Evolutionary conservation across 108 stramenopile species (phyloP), one percentile per base, ranked within the genome.

Genomic region (Conticribra weissflogii): DNA sequence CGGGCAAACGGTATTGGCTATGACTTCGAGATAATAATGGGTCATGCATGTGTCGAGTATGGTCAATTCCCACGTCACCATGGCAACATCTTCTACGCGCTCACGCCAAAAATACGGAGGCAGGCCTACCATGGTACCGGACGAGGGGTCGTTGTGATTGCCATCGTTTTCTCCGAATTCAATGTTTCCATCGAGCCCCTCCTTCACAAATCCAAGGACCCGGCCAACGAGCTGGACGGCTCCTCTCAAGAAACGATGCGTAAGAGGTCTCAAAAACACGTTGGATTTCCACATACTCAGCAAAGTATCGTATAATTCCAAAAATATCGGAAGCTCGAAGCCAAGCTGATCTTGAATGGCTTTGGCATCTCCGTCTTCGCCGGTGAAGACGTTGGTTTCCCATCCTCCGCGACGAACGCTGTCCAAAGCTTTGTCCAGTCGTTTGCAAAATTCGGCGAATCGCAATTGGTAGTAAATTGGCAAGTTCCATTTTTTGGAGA

Each of bases 381-480:
- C 94, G 16, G 87, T 84, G 73, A 74, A 95, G 3, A 91, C 91
- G 24, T 89, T 70, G 0, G 90, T 79, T 23, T 82, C 70, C 94
- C 94, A 95, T 55, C 94, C 94, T 17, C 86, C 87, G 16, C 52
- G 52, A 57, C 57, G 63, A 0, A 88, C 88, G 5, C 56, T 30
- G 54, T 85, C 85, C 16, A 95, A 62, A 1, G 94, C 91, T 18
- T 68, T 79, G 49, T 95, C 90, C 28, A 95, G 70, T 33, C 94
- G 86, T 52, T 62, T 83, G 59, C 88, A 91, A 65, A 82, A 88
- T 50, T 95, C 94, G 24, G 89, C 90, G 50, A 92, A 92, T 63
- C 94, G 84, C 24, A 95, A 71, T 50, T 95, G 94, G 63, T 95
- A 95, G 71, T 95, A 95, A 55, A 95, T 95, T 28, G 94, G 91